Evolutionary conservation across 2,329 filamentous ascomycete genomes (phyloP), one percentile per base, ranked within the genome.

Genomic region (Paecilomyces niveus): DNA sequence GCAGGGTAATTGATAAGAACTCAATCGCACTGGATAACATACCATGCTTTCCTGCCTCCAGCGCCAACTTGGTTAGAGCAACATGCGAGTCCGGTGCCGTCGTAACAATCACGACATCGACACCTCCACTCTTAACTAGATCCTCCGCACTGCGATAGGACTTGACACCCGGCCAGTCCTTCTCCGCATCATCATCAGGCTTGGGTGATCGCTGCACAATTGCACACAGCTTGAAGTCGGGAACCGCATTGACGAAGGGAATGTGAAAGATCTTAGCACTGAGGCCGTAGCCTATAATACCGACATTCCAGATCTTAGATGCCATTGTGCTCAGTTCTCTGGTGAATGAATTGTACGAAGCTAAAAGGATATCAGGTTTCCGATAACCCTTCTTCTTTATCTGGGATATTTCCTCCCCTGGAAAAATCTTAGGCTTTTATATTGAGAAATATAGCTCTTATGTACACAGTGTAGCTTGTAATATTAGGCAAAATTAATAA

Each of bases 211-310:
- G 85, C 74, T 94, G 90, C 29, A 93, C 87, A 64, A 94, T 86
- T 62, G 87, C 85, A 69, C 90, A 84, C 21, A 93, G 83, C 56
- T 80, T 85, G 70, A 92, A 81, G 57, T 83, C 78, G 6, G 85
- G 80, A 0, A 87, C 84, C 31, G 81, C 80, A 56, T 78, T 77
- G 74, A 94, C 82, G 75, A 92, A 89, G 62, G 89, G 90, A 69
- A 93, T 91, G 74, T 94, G 89, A 76, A 93, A 94, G 75, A 89
- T 81, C 70, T 92, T 92, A 74, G 90, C 89, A 58, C 81, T 83
- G 68, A 85, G 72, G 65, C 83, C 83, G 70, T 85, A 86, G 67
- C 84, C 83, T 59, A 86, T 78, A 45, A 86, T 72, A 53, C 81
- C 83, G 57, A 85, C 79, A 61, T 85, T 85, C 70, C 78, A 82